Conservation (phyloP, 2,329 filamentous ascomycete genomes). For the Xylaria sp. region DNA sequence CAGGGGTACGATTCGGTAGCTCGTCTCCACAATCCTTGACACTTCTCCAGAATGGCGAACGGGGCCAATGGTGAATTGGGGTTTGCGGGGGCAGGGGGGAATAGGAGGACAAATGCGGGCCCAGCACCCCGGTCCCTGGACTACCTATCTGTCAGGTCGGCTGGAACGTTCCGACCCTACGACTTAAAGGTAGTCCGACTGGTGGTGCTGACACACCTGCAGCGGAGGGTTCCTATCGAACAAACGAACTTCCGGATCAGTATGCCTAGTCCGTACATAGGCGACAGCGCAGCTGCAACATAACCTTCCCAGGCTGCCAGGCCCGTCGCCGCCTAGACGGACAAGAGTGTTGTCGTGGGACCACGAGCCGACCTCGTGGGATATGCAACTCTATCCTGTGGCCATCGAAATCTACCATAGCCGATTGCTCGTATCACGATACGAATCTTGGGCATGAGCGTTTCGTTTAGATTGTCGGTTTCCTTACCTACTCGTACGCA, state of each 20-base stretch:
- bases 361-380: background rate
- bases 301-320: constrained; percentile 2
- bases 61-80: background rate
- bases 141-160: background rate
- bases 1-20: constrained; percentile 6
- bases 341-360: background rate
- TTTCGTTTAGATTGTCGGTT: too few species aligned
- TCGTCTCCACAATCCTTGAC: constrained; percentile 4
- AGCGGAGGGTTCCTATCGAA: background rate
- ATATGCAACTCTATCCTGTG: background rate
- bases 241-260: constrained; percentile 14
- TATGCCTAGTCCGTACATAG: constrained; percentile 16
- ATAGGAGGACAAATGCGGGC: background rate
- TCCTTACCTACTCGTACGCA: too few species aligned
- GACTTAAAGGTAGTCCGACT: too few species aligned
- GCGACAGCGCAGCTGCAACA: too few species aligned
- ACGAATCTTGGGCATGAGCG: too few species aligned
- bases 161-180: too few species aligned
- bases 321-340: constrained; percentile 3
- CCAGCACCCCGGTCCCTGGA: background rate
- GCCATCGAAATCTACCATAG: too few species aligned
- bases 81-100: constrained; percentile 3
- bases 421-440: too few species aligned
- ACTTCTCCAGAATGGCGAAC: too few species aligned
- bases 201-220: constrained; percentile 2